A percentile compares a stretch with the other conserved stretches of the same genome.
Evolutionary conservation across 768 basidiomycete species (phyloP).

Genomic region (Kwoniella dendrophila): DNA sequence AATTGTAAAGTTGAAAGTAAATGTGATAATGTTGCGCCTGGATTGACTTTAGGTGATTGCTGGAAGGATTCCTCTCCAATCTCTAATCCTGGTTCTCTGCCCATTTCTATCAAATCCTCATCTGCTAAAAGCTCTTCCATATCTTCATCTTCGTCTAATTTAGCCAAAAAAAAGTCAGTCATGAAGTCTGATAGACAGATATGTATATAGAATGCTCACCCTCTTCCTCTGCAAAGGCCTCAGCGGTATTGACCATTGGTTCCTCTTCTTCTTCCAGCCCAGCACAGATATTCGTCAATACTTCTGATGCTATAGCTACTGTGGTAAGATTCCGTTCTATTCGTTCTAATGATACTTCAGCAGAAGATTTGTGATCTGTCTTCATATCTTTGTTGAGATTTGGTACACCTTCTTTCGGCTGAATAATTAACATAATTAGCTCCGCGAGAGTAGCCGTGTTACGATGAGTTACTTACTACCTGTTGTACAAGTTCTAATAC

Average conservation of each 20-base stretch:
- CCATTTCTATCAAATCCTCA: slow-evolving; percentile 49
- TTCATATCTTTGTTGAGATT: slow-evolving; percentile 62
- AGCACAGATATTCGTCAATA: slow-evolving; percentile 84
- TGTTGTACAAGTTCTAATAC: slow-evolving; percentile 40
- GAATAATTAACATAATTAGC: not conserved
- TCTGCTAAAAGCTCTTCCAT: slow-evolving; percentile 55
- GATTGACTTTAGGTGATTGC: slow-evolving; percentile 57
- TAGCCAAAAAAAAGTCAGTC: slow-evolving; percentile 5
- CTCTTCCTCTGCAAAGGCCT: slow-evolving; percentile 17
- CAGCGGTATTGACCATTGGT: slow-evolving; percentile 29
- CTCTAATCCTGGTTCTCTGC: slow-evolving; percentile 45
- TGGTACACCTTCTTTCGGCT: slow-evolving; percentile 36
- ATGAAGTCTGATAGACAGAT: not conserved
- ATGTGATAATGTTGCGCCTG: slow-evolving; percentile 55
- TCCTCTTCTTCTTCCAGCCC: slow-evolving; percentile 63
- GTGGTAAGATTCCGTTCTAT: slow-evolving; percentile 73
- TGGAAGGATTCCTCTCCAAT: slow-evolving; percentile 51
- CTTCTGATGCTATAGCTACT: slow-evolving; percentile 79
- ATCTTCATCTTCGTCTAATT: slow-evolving; percentile 44
- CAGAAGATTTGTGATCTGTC: slow-evolving; percentile 72
- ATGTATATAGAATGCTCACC: slow-evolving; percentile 24
- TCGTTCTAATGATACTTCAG: slow-evolving; percentile 70
- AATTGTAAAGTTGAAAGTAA: slow-evolving; percentile 68
- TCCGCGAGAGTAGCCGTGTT: not conserved
- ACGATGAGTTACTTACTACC: slow-evolving; percentile 30